Base-by-base conservation (phyloP, 768 basidiomycete species). In the Suillus occidentalis region DNA sequence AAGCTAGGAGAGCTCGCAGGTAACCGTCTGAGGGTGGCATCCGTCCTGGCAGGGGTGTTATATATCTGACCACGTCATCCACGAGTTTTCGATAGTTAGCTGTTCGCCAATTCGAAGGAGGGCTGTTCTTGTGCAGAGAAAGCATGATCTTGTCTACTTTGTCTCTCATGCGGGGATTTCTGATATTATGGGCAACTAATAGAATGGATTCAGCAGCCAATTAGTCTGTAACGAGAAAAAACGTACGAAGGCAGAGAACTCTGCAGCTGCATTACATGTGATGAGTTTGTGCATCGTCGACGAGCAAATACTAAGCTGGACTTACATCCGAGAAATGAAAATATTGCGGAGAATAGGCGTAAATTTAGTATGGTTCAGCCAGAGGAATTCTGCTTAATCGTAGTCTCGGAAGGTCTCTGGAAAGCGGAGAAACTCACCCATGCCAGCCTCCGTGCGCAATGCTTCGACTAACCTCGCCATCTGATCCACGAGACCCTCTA, bases 311-410 rank as follows among this genome's bases (percentile, higher is more conserved):
- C 0, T 18, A 34, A 20, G 37, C 2, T 10, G 28, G 13, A 76
- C 85, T 66, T 67, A 86, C 85, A 86, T 73, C 53, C 85, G 78
- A n/a, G 80, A 75, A 9, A 80, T 78, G 65, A 84, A 86, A 0
- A 82, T 71, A 31, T 73, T 71, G 42, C 79, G 76, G 4, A 75
- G 61, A 14, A 63, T 65, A 20, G 65, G 65, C 3, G 70, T 73
- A 10, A 73, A 43, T 9, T 39, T 68, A 10, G 61, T 53, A 28
- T 64, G 60, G 14, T 60, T 62, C 6, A 73, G 39, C 36, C 16
- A 65, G 43, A 67, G 65, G 8, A 12, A 49, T 20, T 13, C 36
- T 61, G 8, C 5, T 5, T 6, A 10, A 37, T 62, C 22, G 0
- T 53, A 39, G 47, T 39, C 39, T 57, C 36, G 3, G 16, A 20